These are phyloP conservation scores for Lachnum nothofagi DNA, from an alignment of 2,329 filamentous ascomycete genomes.

Conservation along the genomic window DNA sequence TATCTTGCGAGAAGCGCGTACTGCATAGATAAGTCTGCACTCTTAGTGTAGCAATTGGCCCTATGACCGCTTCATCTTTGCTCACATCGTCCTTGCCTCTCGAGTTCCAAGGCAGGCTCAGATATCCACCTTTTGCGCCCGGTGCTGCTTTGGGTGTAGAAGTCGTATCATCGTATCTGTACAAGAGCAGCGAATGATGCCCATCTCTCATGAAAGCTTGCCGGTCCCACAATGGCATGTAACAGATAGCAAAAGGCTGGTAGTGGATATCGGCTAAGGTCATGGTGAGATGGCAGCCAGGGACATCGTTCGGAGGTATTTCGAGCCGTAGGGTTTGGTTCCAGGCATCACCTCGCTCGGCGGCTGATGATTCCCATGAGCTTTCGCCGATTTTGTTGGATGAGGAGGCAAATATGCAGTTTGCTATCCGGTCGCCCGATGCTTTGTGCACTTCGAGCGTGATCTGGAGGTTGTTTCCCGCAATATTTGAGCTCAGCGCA, in stretches of 20 bases:
- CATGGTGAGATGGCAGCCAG: slow-evolving; percentile 80
- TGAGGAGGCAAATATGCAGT: slow-evolving; percentile 81
- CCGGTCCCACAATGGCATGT: slow-evolving; percentile 90
- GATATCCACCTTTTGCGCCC: slow-evolving; percentile 76
- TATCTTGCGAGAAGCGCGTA: slow-evolving; percentile 89
- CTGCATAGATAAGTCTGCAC: slow-evolving; percentile 87
- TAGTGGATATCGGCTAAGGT: slow-evolving; percentile 81
- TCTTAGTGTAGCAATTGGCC: slow-evolving; percentile 72
- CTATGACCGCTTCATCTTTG: slow-evolving; percentile 68
- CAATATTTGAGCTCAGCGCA: slow-evolving; percentile 56
- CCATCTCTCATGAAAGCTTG: slow-evolving; percentile 88
- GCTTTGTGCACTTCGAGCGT: slow-evolving; percentile 81
- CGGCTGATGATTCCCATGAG: slow-evolving; percentile 80
- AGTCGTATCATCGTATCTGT: slow-evolving; percentile 88
- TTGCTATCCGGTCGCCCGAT: slow-evolving; percentile 75
- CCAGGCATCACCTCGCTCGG: slow-evolving; percentile 77
- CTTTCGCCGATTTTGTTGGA: slow-evolving; percentile 76
- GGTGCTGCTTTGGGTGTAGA: slow-evolving; percentile 58
- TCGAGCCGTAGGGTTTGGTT: slow-evolving; percentile 80
- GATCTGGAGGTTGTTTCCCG: slow-evolving; percentile 74
- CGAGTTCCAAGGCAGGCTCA: slow-evolving; percentile 75
- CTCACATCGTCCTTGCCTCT: slow-evolving; percentile 60
- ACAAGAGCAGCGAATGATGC: slow-evolving; percentile 72
- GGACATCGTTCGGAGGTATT: slow-evolving; percentile 73
- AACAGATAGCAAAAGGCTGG: slow-evolving; percentile 83